Percentiles rank a stretch among this genome's conserved stretches.
Evolutionary conservation across 2,329 filamentous ascomycete species (phyloP).

Genomic region (Cercospora brassicicola): DNA sequence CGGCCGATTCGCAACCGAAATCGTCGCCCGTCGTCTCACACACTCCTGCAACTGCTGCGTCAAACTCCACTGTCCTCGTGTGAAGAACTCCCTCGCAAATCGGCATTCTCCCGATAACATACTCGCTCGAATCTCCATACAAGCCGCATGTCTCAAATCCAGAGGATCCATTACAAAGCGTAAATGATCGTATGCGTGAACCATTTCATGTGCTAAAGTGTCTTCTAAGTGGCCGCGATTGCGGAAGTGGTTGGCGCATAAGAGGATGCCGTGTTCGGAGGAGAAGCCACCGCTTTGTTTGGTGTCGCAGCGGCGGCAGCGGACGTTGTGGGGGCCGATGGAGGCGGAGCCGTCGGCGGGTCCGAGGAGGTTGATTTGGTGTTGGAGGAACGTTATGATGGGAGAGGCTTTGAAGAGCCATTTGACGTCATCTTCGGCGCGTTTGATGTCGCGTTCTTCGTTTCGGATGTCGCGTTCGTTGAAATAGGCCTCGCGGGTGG

Average conservation of each 20-base stretch:
- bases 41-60: constrained; percentile 94
- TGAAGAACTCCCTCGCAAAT: constrained; percentile 83
- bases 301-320: constrained; percentile 75
- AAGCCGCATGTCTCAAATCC: constrained; percentile 86
- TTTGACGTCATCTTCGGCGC: constrained; percentile 78
- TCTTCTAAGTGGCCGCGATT: constrained; percentile 84
- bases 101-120: constrained; percentile 93
- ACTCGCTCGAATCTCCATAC: constrained; percentile 92
- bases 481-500: constrained; percentile 74
- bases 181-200: constrained; percentile 92
- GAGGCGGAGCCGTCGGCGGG: constrained; percentile 51
- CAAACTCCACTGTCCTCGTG: constrained; percentile 79
- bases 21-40: constrained; percentile 75
- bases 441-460: constrained; percentile 74
- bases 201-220: constrained; percentile 94
- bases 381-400: constrained; percentile 79
- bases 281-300: constrained; percentile 80
- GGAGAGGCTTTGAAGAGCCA: constrained; percentile 84
- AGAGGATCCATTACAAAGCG: constrained; percentile 84
- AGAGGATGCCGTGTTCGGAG: constrained; percentile 79
- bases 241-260: constrained; percentile 89
- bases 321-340: constrained; percentile 72
- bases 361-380: constrained; percentile 77
- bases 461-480: constrained; percentile 71
- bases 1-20: constrained; percentile 76